Base-by-base conservation (phyloP, 139 green algal species). In the Auxenochlorella protothecoides region DNA sequence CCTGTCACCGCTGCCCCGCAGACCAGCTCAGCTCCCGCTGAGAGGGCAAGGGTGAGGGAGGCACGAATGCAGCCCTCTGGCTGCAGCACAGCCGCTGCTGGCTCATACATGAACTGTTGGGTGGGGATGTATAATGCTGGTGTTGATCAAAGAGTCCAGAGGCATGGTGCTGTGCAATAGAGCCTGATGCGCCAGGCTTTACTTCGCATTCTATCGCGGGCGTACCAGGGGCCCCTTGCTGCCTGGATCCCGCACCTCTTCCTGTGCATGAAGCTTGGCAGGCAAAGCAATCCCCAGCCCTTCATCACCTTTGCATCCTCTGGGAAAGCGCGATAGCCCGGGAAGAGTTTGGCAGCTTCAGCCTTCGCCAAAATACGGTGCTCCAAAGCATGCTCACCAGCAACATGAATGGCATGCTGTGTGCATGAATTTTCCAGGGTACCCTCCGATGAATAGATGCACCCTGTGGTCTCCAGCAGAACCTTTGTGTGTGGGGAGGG, bases 61-160 rank as follows among this genome's bases (percentile, higher is more conserved):
- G 86, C 87, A 56, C 67, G 66, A 4, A 94, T 85, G 78, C 81
- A 85, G 9, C 68, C 69, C 75, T 94, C 89, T 3, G 86, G 79
- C 9, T 72, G 71, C 67, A 93, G 75, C 6, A 93, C 84, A 55
- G 88, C 89, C 0, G 79, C 88, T 14, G 81, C 68, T 4, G 79
- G 80, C 66, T 92, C 80, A 68, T 79, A 87, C 63, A 94, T 55
- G 11, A 44, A 44, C 27, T 44, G 27, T 44, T 44, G 27, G 27
- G 27, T 44, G 27, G 27, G 27, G 27, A 44, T 44, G 27, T 44
- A 44, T 44, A 44, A 0, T 44, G 27, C 27, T 44, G 27, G 27
- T 44, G 27, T 44, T 44, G 27, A 44, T 1, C 27, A 44, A 44
- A 44, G 27, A 44, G 27, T 44, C 27, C 27, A 44, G 27, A 44